Conservation (phyloP, 2,329 filamentous ascomycete species). For the Leptodontidium sp. region DNA sequence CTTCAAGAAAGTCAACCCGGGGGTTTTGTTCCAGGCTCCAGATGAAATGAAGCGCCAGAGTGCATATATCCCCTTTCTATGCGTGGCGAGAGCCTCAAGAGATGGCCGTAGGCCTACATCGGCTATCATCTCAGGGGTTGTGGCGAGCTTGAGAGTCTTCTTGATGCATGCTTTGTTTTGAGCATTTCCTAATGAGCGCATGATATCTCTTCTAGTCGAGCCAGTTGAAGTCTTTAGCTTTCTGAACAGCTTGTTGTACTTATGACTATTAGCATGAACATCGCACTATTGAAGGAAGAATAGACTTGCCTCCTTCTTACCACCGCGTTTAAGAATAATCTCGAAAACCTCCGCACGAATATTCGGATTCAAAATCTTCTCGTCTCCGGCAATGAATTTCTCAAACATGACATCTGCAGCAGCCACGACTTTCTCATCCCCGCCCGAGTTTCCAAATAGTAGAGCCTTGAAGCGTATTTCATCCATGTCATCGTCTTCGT, state of each 20-base stretch:
- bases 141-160: slow-evolving; percentile 18
- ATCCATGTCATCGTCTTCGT: slow-evolving; percentile 7
- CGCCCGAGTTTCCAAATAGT: slow-evolving; percentile 26
- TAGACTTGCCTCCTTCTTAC: slow-evolving; percentile 17
- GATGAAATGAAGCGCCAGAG: slow-evolving; percentile 21
- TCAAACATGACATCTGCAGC: slow-evolving; percentile 26
- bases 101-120: slow-evolving; percentile 8
- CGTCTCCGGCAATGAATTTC: slow-evolving; percentile 24
- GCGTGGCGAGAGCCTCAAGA: slow-evolving; percentile 17
- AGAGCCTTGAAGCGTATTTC: slow-evolving; percentile 29
- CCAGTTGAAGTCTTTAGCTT: neutral
- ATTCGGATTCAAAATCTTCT: slow-evolving; percentile 26
- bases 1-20: slow-evolving; percentile 3
- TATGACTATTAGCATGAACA: neutral
- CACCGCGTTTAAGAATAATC: slow-evolving; percentile 24
- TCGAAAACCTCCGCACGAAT: slow-evolving; percentile 30
- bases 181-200: slow-evolving; percentile 23
- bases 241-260: slow-evolving; percentile 20
- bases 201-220: slow-evolving; percentile 20
- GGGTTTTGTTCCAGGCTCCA: slow-evolving; percentile 20
- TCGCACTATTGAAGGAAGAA: neutral
- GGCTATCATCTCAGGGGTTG: neutral
- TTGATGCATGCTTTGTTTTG: slow-evolving; percentile 15
- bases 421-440: slow-evolving; percentile 11
- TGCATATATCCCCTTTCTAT: slow-evolving; percentile 22